A percentile compares a stretch with the other conserved stretches of the same genome.
Conservation (phyloP, 2,329 filamentous ascomycete genomes). For the Acephala macrosclerotiorum region DNA sequence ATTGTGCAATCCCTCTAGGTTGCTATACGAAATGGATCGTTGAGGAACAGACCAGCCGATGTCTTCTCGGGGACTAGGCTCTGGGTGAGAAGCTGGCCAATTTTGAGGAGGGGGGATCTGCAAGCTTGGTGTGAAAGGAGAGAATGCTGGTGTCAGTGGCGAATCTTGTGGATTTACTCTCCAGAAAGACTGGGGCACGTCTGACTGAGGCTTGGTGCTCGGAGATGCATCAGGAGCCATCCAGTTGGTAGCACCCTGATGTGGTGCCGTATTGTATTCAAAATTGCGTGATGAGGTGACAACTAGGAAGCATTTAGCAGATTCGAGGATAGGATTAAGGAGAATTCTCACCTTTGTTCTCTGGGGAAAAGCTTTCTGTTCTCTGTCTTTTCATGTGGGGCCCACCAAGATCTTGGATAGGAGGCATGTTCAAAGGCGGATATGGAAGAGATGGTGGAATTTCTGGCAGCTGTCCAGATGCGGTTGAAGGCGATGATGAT, state of each 20-base stretch:
- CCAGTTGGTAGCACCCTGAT: conserved; percentile 39
- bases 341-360: conserved; percentile 41
- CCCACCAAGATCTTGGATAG: conserved; percentile 55
- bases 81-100: conserved; percentile 40
- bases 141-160: conserved; percentile 57
- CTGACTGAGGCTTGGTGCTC: conserved; percentile 49
- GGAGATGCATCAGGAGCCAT: conserved; percentile 41
- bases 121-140: conserved; percentile 54
- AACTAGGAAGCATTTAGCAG: conserved; percentile 35
- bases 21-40: conserved; percentile 44
- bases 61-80: conserved; percentile 40
- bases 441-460: conserved; percentile 51
- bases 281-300: conserved; percentile 41
- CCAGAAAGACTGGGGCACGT: conserved; percentile 55
- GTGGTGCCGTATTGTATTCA: conserved; percentile 35
- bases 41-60: conserved; percentile 43
- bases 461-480: conserved; percentile 52
- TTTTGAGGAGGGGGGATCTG: conserved; percentile 39
- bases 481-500: conserved; percentile 57
- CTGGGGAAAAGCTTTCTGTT: conserved; percentile 44
- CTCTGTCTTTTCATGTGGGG: conserved; percentile 49
- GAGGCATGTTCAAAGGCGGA: conserved; percentile 52
- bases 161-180: conserved; percentile 58
- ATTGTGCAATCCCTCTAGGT: conserved; percentile 41
- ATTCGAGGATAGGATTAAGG: conserved; percentile 16